These are phyloP conservation scores for Lolium perenne DNA, from an alignment of 176 grass and related monocot genomes.

Conservation along the genomic window DNA sequence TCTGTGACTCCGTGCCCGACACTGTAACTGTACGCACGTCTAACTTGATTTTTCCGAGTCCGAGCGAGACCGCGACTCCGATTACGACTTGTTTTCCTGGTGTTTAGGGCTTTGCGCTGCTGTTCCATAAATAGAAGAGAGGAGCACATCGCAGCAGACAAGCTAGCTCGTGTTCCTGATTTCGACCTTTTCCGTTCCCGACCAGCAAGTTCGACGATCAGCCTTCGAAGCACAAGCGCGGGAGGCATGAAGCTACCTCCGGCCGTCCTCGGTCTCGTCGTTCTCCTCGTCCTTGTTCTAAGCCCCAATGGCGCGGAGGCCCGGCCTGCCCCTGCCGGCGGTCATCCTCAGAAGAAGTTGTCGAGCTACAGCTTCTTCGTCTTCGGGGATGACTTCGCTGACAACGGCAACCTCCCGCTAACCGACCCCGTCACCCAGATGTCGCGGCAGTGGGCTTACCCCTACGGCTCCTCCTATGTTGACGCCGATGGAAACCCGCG, in stretches of 20 bases:
- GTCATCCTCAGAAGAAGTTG: not conserved
- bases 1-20: too few species aligned
- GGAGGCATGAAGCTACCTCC: not conserved
- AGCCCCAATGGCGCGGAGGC: not conserved
- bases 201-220: too few species aligned
- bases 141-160: not conserved
- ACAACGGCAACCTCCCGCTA: conserved; percentile 33
- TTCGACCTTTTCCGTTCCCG: not conserved
- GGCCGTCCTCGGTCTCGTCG: not conserved
- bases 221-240: not conserved
- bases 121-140: not conserved
- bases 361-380: not conserved
- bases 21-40: too few species aligned
- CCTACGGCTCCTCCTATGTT: conserved; percentile 19
- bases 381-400: conserved; percentile 45
- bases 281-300: not conserved
- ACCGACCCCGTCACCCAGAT: not conserved
- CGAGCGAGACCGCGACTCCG: not conserved
- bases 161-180: not conserved
- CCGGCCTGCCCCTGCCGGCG: not conserved
- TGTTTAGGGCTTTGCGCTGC: not conserved
- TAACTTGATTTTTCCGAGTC: not conserved
- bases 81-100: not conserved
- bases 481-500: not conserved
- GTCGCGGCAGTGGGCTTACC: conserved; percentile 29